Conservation (phyloP, 108 stramenopile genomes). For the Seminavis robusta region DNA sequence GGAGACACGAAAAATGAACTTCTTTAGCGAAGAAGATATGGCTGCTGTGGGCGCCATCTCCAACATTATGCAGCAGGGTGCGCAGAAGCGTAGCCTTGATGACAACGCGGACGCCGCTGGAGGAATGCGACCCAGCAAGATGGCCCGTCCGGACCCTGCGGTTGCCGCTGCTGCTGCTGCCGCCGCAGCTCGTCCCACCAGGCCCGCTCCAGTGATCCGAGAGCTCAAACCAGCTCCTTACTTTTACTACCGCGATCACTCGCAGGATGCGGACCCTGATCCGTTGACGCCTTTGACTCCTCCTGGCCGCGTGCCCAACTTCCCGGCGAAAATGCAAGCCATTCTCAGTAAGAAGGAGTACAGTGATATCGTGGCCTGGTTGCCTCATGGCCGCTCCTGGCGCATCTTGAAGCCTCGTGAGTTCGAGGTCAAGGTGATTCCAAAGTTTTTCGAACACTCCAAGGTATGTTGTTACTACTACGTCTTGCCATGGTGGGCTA, state of each 20-base stretch:
- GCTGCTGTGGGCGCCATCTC: too few species aligned
- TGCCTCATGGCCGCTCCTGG: conserved; percentile 65
- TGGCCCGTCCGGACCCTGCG: too few species aligned
- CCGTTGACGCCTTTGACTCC: conserved; percentile 48
- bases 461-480: too few species aligned
- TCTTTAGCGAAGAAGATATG: too few species aligned
- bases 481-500: too few species aligned
- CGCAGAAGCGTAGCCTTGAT: neutral
- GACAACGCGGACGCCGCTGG: too few species aligned
- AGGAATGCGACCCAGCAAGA: too few species aligned
- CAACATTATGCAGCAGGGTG: too few species aligned
- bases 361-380: conserved; percentile 51
- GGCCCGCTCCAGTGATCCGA: too few species aligned
- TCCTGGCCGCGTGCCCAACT: conserved; percentile 55
- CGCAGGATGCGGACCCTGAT: conserved; percentile 39
- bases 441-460: conserved; percentile 55
- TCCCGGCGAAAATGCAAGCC: conserved; percentile 63
- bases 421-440: conserved; percentile 47
- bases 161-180: too few species aligned
- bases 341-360: conserved; percentile 46
- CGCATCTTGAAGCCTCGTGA: conserved; percentile 53
- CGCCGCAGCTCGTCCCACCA: too few species aligned
- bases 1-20: too few species aligned
- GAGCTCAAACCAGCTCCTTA: conserved; percentile 19
- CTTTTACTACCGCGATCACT: conserved; percentile 51